Evolutionary conservation across 1,284 basidiomycete species (phyloP).

Genomic region (Termitomyces sp.): DNA sequence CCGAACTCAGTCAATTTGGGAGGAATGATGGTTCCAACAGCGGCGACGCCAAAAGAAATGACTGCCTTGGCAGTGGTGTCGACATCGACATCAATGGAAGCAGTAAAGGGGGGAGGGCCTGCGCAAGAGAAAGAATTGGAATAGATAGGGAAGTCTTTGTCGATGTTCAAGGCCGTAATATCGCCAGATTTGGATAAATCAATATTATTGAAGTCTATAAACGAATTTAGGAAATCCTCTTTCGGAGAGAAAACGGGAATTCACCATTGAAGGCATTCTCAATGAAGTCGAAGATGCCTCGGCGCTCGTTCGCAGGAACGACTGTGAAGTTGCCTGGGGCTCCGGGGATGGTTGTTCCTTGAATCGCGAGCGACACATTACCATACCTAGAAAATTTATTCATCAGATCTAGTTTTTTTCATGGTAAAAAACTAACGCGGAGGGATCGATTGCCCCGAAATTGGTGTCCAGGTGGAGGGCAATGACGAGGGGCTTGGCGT

Average conservation of each 20-base stretch:
- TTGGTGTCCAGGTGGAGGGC: slow-evolving; percentile 38
- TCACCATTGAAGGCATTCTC: neutral
- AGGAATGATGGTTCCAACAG: slow-evolving; percentile 39
- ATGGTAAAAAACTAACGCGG: neutral
- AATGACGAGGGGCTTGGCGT: slow-evolving; percentile 31
- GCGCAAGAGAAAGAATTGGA: slow-evolving; percentile 32
- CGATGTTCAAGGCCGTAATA: neutral
- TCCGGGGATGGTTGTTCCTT: neutral
- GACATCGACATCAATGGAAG: slow-evolving; percentile 34
- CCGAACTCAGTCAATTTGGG: slow-evolving; percentile 29
- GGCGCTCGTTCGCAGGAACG: neutral
- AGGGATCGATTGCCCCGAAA: slow-evolving; percentile 32
- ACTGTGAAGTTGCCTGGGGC: neutral
- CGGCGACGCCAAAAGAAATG: slow-evolving; percentile 37
- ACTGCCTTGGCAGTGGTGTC: slow-evolving; percentile 32
- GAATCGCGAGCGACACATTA: neutral
- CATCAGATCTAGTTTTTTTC: neutral
- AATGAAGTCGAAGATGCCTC: neutral
- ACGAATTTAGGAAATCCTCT: neutral
- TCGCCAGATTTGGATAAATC: neutral
- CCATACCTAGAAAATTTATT: neutral
- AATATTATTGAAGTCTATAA: neutral
- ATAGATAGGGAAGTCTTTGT: neutral
- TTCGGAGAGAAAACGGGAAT: neutral
- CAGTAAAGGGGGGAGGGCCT: slow-evolving; percentile 18